Conservation (phyloP, 352 stramenopile genomes). For the Ochromonadaceae sp. region DNA sequence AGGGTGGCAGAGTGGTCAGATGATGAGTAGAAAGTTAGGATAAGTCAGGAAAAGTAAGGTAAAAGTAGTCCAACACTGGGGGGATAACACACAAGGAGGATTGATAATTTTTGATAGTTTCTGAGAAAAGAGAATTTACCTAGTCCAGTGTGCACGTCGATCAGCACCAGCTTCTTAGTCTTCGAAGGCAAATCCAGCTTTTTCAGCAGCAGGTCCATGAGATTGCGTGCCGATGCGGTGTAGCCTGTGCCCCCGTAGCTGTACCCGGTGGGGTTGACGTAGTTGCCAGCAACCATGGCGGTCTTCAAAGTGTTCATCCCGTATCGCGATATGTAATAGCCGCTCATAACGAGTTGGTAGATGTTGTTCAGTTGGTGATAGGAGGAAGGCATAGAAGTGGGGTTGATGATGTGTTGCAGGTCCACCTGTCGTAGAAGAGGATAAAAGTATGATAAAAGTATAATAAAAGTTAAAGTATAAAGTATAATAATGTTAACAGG, state of each 20-base stretch:
- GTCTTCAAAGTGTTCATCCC: conserved; percentile 47
- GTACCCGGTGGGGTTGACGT: conserved; percentile 54
- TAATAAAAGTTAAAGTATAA: no score
- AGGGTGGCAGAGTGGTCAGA: neutral
- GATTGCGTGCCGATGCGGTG: conserved; percentile 44
- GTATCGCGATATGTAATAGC: conserved; percentile 26
- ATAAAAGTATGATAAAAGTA: no score
- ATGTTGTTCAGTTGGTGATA: neutral
- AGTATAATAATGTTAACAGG: no score
- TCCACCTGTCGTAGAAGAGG: no score
- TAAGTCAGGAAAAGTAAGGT: conserved; percentile 10
- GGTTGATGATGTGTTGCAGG: neutral
- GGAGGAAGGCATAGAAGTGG: neutral
- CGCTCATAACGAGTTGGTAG: neutral
- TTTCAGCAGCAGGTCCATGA: conserved; percentile 45
- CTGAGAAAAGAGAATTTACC: no score
- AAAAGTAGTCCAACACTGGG: conserved; percentile 36
- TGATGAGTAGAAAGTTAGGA: neutral
- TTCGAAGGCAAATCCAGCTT: conserved; percentile 37
- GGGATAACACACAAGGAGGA: no score
- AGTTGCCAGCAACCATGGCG: conserved; percentile 65
- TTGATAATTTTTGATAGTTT: no score
- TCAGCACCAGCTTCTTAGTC: conserved; percentile 36
- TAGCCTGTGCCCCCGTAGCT: conserved; percentile 61
- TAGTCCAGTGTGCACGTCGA: conserved; percentile 83